These are phyloP conservation scores for Pyrenopolyporus hunteri DNA, from an alignment of 495 filamentous ascomycete genomes.

Conservation along the genomic window DNA sequence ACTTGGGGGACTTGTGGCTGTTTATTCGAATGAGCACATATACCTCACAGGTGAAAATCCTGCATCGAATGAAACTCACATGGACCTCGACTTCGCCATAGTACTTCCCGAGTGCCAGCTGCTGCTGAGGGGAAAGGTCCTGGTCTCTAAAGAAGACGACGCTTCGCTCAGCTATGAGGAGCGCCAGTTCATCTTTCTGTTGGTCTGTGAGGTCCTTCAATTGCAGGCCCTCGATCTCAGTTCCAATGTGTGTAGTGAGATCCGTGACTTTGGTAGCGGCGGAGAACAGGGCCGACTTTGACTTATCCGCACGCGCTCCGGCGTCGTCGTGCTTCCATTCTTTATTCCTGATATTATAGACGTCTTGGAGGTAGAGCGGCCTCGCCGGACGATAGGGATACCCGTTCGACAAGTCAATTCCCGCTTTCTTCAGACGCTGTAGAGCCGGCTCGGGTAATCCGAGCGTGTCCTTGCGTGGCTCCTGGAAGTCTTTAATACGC, in stretches of 20 bases:
- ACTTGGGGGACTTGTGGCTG: slow-evolving; percentile 74
- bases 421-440: slow-evolving; percentile 65
- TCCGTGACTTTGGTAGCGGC: slow-evolving; percentile 71
- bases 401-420: slow-evolving; percentile 66
- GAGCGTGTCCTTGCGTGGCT: slow-evolving; percentile 67
- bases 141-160: slow-evolving; percentile 81
- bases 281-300: slow-evolving; percentile 67
- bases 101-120: slow-evolving; percentile 68
- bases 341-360: slow-evolving; percentile 64
- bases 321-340: slow-evolving; percentile 65
- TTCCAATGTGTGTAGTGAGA: slow-evolving; percentile 71
- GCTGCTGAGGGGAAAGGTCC: slow-evolving; percentile 71
- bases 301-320: slow-evolving; percentile 68
- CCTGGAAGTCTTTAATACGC: slow-evolving; percentile 63
- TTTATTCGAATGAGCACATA: slow-evolving; percentile 6
- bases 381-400: slow-evolving; percentile 71
- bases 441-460: slow-evolving; percentile 60
- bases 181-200: slow-evolving; percentile 73
- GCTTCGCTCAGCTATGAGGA: slow-evolving; percentile 73
- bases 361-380: slow-evolving; percentile 71
- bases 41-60: background rate
- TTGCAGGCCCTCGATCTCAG: slow-evolving; percentile 72
- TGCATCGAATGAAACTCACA: slow-evolving; percentile 49
- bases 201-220: slow-evolving; percentile 70
- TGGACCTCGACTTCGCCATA: slow-evolving; percentile 73